Base-by-base conservation (phyloP, 2,329 filamentous ascomycete species). In the Talaromyces islandicus region DNA sequence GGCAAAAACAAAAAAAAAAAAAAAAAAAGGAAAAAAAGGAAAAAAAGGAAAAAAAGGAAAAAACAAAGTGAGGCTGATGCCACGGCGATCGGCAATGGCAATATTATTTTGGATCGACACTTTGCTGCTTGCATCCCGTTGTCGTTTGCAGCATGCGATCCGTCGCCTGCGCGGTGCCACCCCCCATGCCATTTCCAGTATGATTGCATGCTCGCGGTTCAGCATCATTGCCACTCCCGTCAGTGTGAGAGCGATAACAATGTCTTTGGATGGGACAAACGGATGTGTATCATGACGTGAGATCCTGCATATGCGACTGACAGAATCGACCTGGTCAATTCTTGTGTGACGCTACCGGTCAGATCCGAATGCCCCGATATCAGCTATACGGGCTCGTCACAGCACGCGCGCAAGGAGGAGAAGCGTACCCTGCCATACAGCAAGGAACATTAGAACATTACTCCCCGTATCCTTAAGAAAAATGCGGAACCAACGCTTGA, bases 51-150 rank as follows among this genome's bases (percentile, higher is more conserved):
- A 52, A 19, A 25, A 27, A 19, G 19, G 38, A 51, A 52, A 21
- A 57, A 35, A 14, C 46, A 46, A 58, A 61, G 59, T 61, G 59
- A 61, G 59, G 59, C 59, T 55, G 50, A 52, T 52, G 24, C 48
- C 43, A 29, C 21, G 48, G 48, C 14, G 48, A 52, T 52, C 48
- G 24, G 14, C 48, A 51, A 46, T 24, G 24, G 25, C 48, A 46
- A 24, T 46, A 46, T 46, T 46, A 48, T 27, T 35, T 61, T 55
- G 41, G 56, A 58, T 61, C 59, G 59, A 54, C 59, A 56, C 59
- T 58, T 35, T 46, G 27, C 43, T 46, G 43, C 19, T 19, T 46
- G 43, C 43, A 24, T 19, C 11, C 11, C 4, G 7, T 12, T 35
- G 9, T 24, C 59, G 59, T 54, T 57, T 60, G 52, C 59, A 54